Evolutionary conservation across 192 early-diverging fungal species (phyloP).

Genomic region (Backusella westeae): DNA sequence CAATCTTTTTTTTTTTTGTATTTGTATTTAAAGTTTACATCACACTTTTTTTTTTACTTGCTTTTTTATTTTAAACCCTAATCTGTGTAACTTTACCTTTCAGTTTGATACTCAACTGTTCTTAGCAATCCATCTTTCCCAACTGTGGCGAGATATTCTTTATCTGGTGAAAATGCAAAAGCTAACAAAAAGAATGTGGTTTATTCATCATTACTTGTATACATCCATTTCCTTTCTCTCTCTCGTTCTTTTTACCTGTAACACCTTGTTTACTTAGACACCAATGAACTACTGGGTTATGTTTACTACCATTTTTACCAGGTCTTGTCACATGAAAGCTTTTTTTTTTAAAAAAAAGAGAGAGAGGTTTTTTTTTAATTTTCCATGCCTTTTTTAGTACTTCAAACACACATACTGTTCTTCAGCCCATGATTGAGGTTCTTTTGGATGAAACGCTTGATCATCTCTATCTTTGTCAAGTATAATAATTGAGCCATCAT

Average conservation of each 20-base stretch:
- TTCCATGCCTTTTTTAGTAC: not conserved
- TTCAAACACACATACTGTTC: conserved; percentile 9
- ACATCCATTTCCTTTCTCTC: not conserved
- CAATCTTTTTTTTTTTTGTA: conserved; percentile 40
- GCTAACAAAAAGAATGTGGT: conserved; percentile 34
- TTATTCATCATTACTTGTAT: not conserved
- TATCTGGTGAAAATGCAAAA: conserved; percentile 84
- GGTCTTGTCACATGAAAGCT: conserved; percentile 58
- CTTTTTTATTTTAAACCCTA: not conserved
- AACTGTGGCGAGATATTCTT: conserved; percentile 75
- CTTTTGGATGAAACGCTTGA: conserved; percentile 42
- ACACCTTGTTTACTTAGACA: conserved; percentile 66
- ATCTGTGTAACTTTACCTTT: not conserved
- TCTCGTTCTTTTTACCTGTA: conserved; percentile 52
- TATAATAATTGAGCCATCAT: conserved; percentile 81
- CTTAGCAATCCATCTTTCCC: conserved; percentile 78
- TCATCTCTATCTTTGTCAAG: conserved; percentile 91
- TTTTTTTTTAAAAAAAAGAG: not conserved
- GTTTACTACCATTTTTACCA: conserved; percentile 57
- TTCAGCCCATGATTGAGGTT: conserved; percentile 20
- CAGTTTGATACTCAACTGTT: conserved; percentile 66
- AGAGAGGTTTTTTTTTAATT: not conserved
- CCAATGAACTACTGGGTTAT: conserved; percentile 86
- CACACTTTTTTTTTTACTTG: conserved; percentile 37
- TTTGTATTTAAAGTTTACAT: not conserved